A percentile compares a stretch with the other conserved stretches of the same genome.
Evolutionary conservation across 2,329 filamentous ascomycete genomes (phyloP).

Genomic region (Colletotrichum shisoi): DNA sequence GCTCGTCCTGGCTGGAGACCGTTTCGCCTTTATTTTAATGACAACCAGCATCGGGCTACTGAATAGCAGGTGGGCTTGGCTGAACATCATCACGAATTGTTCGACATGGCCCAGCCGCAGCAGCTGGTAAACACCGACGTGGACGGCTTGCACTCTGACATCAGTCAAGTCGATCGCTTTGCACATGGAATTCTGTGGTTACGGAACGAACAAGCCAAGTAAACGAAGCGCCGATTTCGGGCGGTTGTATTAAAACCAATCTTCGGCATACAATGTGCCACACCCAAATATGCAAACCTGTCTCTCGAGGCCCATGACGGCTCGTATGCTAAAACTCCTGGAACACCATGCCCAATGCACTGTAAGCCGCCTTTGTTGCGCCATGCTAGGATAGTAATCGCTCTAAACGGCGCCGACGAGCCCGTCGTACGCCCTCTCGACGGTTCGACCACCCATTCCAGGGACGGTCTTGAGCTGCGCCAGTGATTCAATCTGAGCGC

Average conservation of each 20-base stretch:
- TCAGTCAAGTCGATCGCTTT: too few species aligned
- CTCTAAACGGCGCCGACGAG: slow-evolving; percentile 44
- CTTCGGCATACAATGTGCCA: slow-evolving; percentile 20
- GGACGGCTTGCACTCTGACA: neutral
- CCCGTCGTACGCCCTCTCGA: slow-evolving; percentile 65
- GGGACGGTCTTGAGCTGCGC: slow-evolving; percentile 62
- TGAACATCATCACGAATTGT: neutral
- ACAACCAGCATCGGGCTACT: too few species aligned
- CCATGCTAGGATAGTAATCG: slow-evolving; percentile 20
- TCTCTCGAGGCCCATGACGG: slow-evolving; percentile 21
- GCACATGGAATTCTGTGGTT: neutral
- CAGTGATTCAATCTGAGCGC: slow-evolving; percentile 56
- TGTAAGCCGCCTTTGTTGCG: slow-evolving; percentile 18
- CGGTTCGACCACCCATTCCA: slow-evolving; percentile 64
- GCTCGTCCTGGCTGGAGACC: too few species aligned
- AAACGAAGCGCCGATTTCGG: neutral
- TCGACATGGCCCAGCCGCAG: too few species aligned
- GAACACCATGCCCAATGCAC: slow-evolving; percentile 37
- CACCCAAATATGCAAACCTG: slow-evolving; percentile 14
- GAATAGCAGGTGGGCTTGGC: too few species aligned
- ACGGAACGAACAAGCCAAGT: neutral
- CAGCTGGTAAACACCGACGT: neutral
- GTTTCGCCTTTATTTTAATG: too few species aligned
- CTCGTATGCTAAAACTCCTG: slow-evolving; percentile 33
- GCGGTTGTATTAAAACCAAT: neutral